A percentile compares a stretch with the other conserved stretches of the same genome.
Conservation (phyloP, 495 filamentous ascomycete species). For the Bryoglossum gracile region DNA sequence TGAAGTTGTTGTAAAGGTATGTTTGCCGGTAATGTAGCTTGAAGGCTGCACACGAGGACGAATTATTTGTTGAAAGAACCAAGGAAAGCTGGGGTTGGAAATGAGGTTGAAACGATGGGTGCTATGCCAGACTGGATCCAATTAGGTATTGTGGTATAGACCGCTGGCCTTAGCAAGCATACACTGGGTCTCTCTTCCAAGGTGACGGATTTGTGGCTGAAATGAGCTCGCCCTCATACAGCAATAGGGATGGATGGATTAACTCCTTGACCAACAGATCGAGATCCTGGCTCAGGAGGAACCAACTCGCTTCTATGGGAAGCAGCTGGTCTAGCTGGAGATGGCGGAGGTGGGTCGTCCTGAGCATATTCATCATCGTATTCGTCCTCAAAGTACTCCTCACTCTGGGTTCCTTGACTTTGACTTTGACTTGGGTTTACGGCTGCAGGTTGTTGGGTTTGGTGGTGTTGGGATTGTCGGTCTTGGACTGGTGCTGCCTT, state of each 20-base stretch:
- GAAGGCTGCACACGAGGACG: too few species aligned
- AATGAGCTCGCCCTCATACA: not conserved
- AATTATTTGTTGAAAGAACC: too few species aligned
- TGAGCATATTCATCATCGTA: conserved; percentile 44
- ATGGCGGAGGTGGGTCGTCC: conserved; percentile 21
- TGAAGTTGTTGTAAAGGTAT: too few species aligned
- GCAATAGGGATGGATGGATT: not conserved
- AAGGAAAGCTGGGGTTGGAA: too few species aligned
- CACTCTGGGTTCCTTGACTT: conserved; percentile 40
- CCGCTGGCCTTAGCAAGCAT: too few species aligned
- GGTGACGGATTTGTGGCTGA: not conserved
- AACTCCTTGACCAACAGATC: not conserved
- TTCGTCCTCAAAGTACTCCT: conserved; percentile 47
- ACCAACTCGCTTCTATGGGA: conserved; percentile 4
- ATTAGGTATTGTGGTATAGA: too few species aligned
- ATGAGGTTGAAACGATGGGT: too few species aligned
- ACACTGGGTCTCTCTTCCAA: too few species aligned
- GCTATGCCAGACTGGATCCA: too few species aligned
- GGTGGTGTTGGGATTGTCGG: conserved; percentile 22
- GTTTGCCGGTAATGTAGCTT: too few species aligned
- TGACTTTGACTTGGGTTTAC: conserved; percentile 28
- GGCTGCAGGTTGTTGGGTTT: conserved; percentile 37
- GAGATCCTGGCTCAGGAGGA: conserved; percentile 7
- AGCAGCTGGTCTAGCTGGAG: conserved; percentile 6
- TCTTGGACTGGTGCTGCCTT: conserved; percentile 45